A percentile compares a stretch with the other conserved stretches of the same genome.
Conservation (phyloP, 495 filamentous ascomycete genomes). For the Pyronema domesticum region DNA sequence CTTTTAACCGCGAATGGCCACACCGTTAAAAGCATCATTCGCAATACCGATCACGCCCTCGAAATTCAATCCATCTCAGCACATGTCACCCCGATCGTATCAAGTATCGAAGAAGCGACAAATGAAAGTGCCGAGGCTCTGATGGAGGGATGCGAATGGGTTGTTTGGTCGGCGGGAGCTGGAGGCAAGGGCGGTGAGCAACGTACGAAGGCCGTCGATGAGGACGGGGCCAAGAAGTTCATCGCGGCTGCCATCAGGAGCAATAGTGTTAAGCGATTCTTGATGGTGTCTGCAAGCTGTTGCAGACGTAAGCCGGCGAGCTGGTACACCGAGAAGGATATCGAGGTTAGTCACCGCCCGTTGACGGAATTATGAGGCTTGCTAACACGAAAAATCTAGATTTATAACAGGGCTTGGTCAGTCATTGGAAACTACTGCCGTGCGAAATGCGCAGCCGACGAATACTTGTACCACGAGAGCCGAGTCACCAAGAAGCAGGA, state of each 20-base stretch:
- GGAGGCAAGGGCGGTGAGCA: conserved; percentile 56
- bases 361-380: neutral
- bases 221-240: conserved; percentile 50
- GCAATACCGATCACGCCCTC: conserved; percentile 44
- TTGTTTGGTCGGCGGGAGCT: conserved; percentile 70
- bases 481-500: conserved; percentile 27
- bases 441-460: conserved; percentile 61
- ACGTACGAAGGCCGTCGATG: conserved; percentile 37
- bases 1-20: conserved; percentile 54
- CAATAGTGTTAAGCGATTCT: conserved; percentile 47
- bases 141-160: conserved; percentile 54
- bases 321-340: conserved; percentile 51
- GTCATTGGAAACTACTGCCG: conserved; percentile 44
- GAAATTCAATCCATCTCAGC: conserved; percentile 43
- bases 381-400: neutral
- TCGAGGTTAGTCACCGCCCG: conserved; percentile 23
- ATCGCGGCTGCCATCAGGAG: conserved; percentile 43
- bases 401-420: conserved; percentile 33
- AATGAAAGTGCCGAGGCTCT: conserved; percentile 39
- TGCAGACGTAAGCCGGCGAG: conserved; percentile 31
- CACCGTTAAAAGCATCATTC: conserved; percentile 61
- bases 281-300: conserved; percentile 40
- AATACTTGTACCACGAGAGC: conserved; percentile 37
- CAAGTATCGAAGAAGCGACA: conserved; percentile 39
- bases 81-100: conserved; percentile 36